A percentile compares a stretch with the other conserved stretches of the same genome.
These are phyloP conservation scores for Aureobasidium musti DNA, from an alignment of 2,329 filamentous ascomycete genomes.

Conservation along the genomic window DNA sequence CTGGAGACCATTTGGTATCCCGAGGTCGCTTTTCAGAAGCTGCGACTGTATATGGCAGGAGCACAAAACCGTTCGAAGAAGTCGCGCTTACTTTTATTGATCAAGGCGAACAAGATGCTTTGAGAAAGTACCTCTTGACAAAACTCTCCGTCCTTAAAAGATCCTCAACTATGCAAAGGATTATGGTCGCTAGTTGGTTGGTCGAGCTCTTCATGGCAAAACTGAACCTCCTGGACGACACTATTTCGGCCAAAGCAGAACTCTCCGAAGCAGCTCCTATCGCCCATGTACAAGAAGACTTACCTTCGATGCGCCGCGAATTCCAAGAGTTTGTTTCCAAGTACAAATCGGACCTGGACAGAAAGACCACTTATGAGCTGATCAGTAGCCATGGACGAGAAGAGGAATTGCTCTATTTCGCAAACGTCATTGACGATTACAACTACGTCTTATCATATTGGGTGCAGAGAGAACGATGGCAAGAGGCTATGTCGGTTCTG, in stretches of 20 bases:
- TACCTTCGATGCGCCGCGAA: constrained; percentile 70
- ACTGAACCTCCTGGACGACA: constrained; percentile 90
- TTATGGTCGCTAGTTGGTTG: constrained; percentile 94
- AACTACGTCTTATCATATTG: constrained; percentile 96
- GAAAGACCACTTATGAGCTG: constrained; percentile 90
- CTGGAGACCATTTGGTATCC: constrained; percentile 80
- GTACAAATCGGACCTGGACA: constrained; percentile 84
- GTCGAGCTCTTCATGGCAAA: constrained; percentile 97
- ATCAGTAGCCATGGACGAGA: constrained; percentile 95
- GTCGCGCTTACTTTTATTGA: constrained; percentile 91
- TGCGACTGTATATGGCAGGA: constrained; percentile 86
- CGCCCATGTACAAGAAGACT: constrained; percentile 67
- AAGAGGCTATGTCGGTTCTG: constrained; percentile 79
- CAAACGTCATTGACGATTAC: constrained; percentile 84
- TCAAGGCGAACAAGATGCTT: constrained; percentile 81
- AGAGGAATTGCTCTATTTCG: constrained; percentile 88
- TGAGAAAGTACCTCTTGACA: constrained; percentile 84
- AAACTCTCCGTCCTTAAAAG: constrained; percentile 83
- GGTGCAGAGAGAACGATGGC: constrained; percentile 93
- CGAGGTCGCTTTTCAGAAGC: constrained; percentile 84
- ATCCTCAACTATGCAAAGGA: constrained; percentile 82
- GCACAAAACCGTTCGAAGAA: constrained; percentile 95
- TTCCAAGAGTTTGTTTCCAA: constrained; percentile 85
- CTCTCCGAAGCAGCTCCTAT: constrained; percentile 65
- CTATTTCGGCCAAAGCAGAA: constrained; percentile 85